Conservation (phyloP, 202 grass and related monocot species). For the Panicum virgatum region DNA sequence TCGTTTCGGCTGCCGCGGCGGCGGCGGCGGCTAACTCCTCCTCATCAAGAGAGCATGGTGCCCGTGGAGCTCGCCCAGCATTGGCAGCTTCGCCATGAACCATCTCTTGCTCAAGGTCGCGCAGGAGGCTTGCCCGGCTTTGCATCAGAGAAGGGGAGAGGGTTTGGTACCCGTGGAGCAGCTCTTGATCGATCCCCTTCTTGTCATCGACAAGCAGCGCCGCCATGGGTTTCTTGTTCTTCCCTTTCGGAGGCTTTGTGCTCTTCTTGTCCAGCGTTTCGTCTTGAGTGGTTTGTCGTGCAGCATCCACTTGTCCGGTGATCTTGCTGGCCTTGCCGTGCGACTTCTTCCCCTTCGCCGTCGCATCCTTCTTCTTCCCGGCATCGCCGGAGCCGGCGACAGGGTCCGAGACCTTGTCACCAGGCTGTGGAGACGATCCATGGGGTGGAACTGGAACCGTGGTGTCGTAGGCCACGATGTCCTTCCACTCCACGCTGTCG, state of each 20-base stretch:
- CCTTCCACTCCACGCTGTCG: constrained; percentile 58
- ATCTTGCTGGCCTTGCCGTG: background rate
- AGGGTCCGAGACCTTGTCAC: background rate
- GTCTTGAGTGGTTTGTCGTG: background rate
- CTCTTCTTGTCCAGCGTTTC: background rate
- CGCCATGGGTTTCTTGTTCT: background rate
- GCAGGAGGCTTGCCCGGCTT: background rate
- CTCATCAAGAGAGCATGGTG: background rate
- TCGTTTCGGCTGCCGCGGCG: background rate
- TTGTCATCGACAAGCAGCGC: background rate
- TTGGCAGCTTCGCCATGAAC: background rate
- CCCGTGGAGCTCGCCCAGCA: no score
- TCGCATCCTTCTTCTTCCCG: constrained; percentile 29
- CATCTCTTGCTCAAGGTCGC: constrained; percentile 16
- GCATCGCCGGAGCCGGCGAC: background rate
- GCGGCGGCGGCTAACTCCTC: background rate
- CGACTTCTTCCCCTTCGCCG: constrained; percentile 27
- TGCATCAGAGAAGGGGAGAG: background rate
- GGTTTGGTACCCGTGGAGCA: background rate
- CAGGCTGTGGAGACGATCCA: background rate
- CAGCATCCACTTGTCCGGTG: background rate
- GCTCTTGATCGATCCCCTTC: background rate
- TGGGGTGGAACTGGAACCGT: background rate
- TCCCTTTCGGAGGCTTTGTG: background rate
- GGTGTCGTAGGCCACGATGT: constrained; percentile 40